These are phyloP conservation scores for Cryphonectria radicalis DNA, from an alignment of 2,329 filamentous ascomycete genomes.

Conservation along the genomic window DNA sequence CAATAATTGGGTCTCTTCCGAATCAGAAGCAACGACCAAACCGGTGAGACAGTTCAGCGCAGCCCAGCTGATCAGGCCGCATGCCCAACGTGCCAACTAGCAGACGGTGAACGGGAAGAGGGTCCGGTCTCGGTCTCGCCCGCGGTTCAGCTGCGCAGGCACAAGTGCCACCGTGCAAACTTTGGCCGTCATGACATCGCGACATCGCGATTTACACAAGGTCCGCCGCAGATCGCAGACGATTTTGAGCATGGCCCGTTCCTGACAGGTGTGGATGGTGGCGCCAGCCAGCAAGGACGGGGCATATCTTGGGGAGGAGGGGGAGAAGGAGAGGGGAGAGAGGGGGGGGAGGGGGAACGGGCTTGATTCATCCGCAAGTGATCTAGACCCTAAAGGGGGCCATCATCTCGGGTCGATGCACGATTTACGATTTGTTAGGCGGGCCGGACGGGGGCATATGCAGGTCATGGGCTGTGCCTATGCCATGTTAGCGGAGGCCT, in stretches of 20 bases:
- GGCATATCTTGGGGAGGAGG: neutral
- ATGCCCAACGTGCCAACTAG: conserved; percentile 7
- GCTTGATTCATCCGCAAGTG: neutral
- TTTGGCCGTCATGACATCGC: neutral
- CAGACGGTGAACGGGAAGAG: conserved; percentile 7
- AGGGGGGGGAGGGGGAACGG: neutral
- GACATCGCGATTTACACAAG: neutral
- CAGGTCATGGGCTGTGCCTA: conserved; percentile 23
- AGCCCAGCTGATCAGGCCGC: conserved; percentile 23
- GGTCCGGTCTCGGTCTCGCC: neutral
- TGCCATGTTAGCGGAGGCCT: conserved; percentile 19
- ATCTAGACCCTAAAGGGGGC: neutral
- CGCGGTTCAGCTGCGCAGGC: neutral
- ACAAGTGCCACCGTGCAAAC: conserved; percentile 6
- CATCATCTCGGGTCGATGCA: conserved; percentile 9
- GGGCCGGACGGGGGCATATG: conserved; percentile 1
- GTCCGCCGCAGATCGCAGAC: neutral
- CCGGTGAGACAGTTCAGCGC: conserved; percentile 13
- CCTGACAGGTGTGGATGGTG: neutral
- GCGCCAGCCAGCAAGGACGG: conserved; percentile 3
- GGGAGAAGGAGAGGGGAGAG: neutral
- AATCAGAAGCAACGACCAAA: conserved; percentile 12
- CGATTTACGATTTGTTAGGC: conserved; percentile 14
- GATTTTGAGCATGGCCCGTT: conserved; percentile 2
- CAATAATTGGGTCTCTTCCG: conserved; percentile 8